phyloP scores from a whole-genome alignment of 306 rosid genomes.

The Adenanthera pavonina region DNA sequence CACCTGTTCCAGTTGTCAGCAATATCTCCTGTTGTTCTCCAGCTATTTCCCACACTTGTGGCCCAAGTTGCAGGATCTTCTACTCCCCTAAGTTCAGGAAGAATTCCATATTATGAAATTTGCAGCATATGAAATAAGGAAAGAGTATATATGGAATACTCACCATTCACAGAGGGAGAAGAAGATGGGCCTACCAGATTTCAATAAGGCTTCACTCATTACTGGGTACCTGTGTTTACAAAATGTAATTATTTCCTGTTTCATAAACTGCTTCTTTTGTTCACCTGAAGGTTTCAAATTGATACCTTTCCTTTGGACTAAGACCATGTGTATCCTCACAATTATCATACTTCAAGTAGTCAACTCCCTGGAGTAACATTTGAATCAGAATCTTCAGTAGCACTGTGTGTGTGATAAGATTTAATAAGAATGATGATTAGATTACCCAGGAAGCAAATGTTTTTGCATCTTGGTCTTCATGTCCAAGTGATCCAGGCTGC shows the following conservation, averaged over 20 bases:
- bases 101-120: background rate
- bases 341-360: constrained; percentile 77
- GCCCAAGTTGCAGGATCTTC: constrained; percentile 68
- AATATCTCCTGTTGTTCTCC: constrained; percentile 72
- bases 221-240: constrained; percentile 54
- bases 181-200: constrained; percentile 55
- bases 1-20: constrained; percentile 58
- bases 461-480: constrained; percentile 72
- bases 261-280: background rate
- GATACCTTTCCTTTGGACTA: constrained; percentile 56
- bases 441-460: constrained; percentile 76
- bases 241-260: constrained; percentile 1
- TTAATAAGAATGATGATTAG: background rate
- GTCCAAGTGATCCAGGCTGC: constrained; percentile 74
- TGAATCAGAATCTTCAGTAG: background rate
- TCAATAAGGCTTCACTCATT: constrained; percentile 63
- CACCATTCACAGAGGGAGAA: constrained; percentile 75
- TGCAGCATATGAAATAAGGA: background rate
- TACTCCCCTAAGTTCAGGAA: constrained; percentile 33
- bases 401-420: background rate
- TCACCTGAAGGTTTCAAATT: background rate
- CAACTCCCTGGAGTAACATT: constrained; percentile 54
- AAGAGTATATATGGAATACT: constrained; percentile 29
- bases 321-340: constrained; percentile 49
- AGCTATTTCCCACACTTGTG: constrained; percentile 56